Percentiles rank a stretch among this genome's conserved stretches.
These are phyloP conservation scores for Roridomyces roridus DNA, from an alignment of 768 basidiomycete species.

Conservation along the genomic window DNA sequence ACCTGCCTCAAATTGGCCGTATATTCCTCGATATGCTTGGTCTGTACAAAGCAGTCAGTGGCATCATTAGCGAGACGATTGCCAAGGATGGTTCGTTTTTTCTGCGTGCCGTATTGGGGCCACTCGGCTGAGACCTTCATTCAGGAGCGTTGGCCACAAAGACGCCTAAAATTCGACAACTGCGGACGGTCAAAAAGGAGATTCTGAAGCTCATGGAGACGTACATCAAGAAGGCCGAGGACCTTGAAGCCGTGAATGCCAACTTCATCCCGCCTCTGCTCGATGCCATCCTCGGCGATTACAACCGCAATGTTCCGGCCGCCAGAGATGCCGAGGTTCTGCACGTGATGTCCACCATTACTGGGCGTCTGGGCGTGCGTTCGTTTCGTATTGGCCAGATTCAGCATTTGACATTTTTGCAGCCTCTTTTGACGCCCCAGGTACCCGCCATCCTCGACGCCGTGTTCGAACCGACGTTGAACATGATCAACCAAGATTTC, in stretches of 20 bases:
- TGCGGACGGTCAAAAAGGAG: slow-evolving; percentile 98
- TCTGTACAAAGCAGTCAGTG: slow-evolving; percentile 95
- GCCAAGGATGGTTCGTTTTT: slow-evolving; percentile 72
- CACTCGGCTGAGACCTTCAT: slow-evolving; percentile 11
- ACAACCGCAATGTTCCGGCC: slow-evolving; percentile 90
- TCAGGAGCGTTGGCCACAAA: slow-evolving; percentile 91
- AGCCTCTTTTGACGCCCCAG: slow-evolving; percentile 91
- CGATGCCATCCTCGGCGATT: slow-evolving; percentile 98
- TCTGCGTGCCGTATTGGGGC: neutral
- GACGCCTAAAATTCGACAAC: slow-evolving; percentile 92
- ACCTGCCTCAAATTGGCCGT: slow-evolving; percentile 94
- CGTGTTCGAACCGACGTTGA: slow-evolving; percentile 95
- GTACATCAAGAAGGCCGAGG: slow-evolving; percentile 96
- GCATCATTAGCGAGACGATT: slow-evolving; percentile 93
- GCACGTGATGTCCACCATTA: slow-evolving; percentile 97
- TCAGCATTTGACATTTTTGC: slow-evolving; percentile 22
- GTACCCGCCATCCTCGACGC: slow-evolving; percentile 95
- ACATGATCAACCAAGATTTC: slow-evolving; percentile 99
- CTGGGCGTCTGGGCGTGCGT: slow-evolving; percentile 84
- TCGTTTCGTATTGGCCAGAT: neutral
- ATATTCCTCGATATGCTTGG: slow-evolving; percentile 99
- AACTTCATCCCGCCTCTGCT: slow-evolving; percentile 94
- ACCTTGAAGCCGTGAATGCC: slow-evolving; percentile 89
- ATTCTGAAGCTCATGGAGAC: slow-evolving; percentile 97
- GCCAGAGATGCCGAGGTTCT: slow-evolving; percentile 97